A percentile compares a stretch with the other conserved stretches of the same genome.
Evolutionary conservation across 495 filamentous ascomycete genomes (phyloP).

Genomic region (Filosporella fistucella): DNA sequence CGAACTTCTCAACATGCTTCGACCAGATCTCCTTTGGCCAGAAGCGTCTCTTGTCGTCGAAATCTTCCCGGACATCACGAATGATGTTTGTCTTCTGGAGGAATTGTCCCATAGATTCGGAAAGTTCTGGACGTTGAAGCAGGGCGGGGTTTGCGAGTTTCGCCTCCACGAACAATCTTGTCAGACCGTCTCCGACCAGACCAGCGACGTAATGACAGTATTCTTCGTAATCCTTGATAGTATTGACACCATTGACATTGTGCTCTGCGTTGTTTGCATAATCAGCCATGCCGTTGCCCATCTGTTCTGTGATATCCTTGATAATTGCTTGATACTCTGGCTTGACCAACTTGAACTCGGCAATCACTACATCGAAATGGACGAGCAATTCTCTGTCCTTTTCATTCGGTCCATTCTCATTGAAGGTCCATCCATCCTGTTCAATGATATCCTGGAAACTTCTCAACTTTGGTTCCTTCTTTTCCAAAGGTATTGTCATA

Average conservation of each 20-base stretch:
- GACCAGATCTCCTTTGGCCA: constrained; percentile 96
- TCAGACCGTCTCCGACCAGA: constrained; percentile 88
- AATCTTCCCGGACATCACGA: constrained; percentile 88
- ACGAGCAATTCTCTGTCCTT: constrained; percentile 91
- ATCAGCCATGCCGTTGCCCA: constrained; percentile 99
- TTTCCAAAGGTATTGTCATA: constrained; percentile 77
- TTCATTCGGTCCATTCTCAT: constrained; percentile 82
- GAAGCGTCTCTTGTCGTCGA: constrained; percentile 79
- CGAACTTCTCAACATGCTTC: constrained; percentile 85
- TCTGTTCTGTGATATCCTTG: constrained; percentile 88
- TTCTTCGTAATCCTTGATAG: constrained; percentile 81
- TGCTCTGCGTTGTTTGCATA: constrained; percentile 78
- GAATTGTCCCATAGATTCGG: constrained; percentile 96
- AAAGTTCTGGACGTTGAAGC: constrained; percentile 69
- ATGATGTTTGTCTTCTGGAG: constrained; percentile 99
- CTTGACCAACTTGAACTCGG: constrained; percentile 88
- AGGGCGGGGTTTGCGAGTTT: constrained; percentile 83
- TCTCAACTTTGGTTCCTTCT: constrained; percentile 83
- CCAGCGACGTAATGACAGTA: constrained; percentile 99
- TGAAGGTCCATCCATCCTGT: constrained; percentile 84
- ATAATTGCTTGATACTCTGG: constrained; percentile 79
- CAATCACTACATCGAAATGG: constrained; percentile 80
- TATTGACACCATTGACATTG: constrained; percentile 74
- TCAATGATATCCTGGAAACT: constrained; percentile 74
- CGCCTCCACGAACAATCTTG: constrained; percentile 84